Evolutionary conservation across 495 filamentous ascomycete genomes (phyloP).

Genomic region (Tuber brumale): DNA sequence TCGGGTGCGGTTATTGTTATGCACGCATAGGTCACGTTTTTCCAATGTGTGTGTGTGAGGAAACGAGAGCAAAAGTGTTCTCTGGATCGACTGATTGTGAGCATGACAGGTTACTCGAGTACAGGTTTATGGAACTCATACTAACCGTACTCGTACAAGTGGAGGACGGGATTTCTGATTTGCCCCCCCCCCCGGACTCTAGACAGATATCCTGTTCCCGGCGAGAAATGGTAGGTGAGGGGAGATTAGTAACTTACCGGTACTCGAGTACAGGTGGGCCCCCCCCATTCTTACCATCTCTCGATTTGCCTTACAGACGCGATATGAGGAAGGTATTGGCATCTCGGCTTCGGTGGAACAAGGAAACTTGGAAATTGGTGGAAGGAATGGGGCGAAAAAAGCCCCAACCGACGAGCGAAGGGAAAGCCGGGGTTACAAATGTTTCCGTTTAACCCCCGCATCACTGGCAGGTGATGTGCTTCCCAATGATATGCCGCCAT

Average conservation of each 20-base stretch:
- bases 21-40: slow-evolving; percentile 3
- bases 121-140: slow-evolving; percentile 7
- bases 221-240: slow-evolving; percentile 25
- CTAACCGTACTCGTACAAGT: slow-evolving; percentile 2
- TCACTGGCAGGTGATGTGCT: background rate
- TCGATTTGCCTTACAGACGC: background rate
- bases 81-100: slow-evolving; percentile 9
- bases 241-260: background rate
- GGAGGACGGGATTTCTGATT: slow-evolving; percentile 10
- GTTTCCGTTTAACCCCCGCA: background rate
- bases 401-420: background rate
- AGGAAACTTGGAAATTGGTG: slow-evolving; percentile 14
- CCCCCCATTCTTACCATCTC: background rate
- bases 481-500: background rate
- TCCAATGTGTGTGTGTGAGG: background rate
- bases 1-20: background rate
- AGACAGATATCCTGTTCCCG: slow-evolving; percentile 7
- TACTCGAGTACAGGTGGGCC: background rate
- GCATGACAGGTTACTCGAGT: slow-evolving; percentile 7
- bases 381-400: slow-evolving; percentile 21
- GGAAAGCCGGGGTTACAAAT: background rate
- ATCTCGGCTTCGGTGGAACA: slow-evolving; percentile 18
- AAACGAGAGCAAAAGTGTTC: slow-evolving; percentile 3
- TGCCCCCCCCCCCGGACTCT: slow-evolving; percentile 12
- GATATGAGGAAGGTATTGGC: background rate